Percentiles rank a stretch among this genome's conserved stretches.
phyloP scores from a whole-genome alignment of 495 filamentous ascomycete genomes.

The Aspergillus biplanus region DNA sequence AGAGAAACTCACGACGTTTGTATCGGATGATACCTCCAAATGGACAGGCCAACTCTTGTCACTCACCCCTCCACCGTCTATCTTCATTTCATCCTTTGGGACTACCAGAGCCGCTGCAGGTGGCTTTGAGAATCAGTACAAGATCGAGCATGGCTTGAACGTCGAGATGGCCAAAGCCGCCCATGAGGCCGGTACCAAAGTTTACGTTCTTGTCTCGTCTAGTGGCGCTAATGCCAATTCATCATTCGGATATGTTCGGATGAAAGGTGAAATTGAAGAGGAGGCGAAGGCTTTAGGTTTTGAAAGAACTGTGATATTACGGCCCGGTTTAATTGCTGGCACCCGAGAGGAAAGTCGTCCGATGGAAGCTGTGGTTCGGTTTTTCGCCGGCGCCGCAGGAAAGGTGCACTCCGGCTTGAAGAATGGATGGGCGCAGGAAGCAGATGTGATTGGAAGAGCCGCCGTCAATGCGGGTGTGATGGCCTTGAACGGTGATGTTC shows the following conservation, averaged over 20 bases:
- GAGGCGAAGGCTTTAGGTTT: conserved; percentile 72
- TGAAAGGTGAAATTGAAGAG: conserved; percentile 84
- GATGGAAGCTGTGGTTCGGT: conserved; percentile 49
- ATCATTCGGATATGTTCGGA: conserved; percentile 60
- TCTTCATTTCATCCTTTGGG: conserved; percentile 67
- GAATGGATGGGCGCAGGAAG: conserved; percentile 75
- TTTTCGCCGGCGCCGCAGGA: conserved; percentile 53
- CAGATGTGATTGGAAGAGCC: conserved; percentile 72
- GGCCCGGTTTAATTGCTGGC: conserved; percentile 77
- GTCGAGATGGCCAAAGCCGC: conserved; percentile 69
- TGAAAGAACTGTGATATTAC: conserved; percentile 71
- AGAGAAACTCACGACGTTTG: conserved; percentile 47
- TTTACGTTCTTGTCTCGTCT: conserved; percentile 70
- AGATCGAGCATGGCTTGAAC: conserved; percentile 77
- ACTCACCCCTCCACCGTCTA: conserved; percentile 57
- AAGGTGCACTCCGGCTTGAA: conserved; percentile 58
- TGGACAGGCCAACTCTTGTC: conserved; percentile 61
- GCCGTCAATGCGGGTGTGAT: conserved; percentile 60
- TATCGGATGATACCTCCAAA: conserved; percentile 48
- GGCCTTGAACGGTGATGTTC: conserved; percentile 51
- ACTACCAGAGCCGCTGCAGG: conserved; percentile 70
- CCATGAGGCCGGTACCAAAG: conserved; percentile 62
- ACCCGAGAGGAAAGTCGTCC: conserved; percentile 60
- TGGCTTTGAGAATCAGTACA: conserved; percentile 72
- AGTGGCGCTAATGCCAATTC: conserved; percentile 52